phyloP scores from a whole-genome alignment of 306 rosid species.

The Echinosophora koreensis region DNA sequence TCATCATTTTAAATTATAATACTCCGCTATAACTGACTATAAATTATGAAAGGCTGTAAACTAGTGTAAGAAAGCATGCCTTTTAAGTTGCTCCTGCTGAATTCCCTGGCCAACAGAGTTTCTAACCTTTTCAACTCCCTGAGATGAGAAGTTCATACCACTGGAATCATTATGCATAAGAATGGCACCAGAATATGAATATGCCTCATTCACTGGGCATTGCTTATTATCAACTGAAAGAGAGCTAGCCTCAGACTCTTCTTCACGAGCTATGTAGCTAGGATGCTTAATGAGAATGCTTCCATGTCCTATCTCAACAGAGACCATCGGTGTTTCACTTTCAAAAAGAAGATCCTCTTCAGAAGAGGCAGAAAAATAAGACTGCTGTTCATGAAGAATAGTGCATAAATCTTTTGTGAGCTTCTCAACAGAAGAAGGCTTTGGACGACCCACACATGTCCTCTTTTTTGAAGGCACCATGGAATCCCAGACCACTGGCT shows the following conservation, averaged over 20 bases:
- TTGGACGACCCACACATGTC: constrained; percentile 85
- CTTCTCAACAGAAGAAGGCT: constrained; percentile 91
- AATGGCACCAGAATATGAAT: constrained; percentile 63
- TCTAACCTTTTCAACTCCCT: constrained; percentile 62
- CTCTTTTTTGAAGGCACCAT: constrained; percentile 93
- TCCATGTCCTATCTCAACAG: constrained; percentile 99
- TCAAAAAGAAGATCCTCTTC: constrained; percentile 93
- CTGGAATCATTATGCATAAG: constrained; percentile 52
- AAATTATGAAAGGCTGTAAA: constrained; percentile 26
- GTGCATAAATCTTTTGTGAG: constrained; percentile 91
- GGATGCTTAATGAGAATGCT: constrained; percentile 97
- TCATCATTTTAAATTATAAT: constrained; percentile 24
- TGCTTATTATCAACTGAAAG: constrained; percentile 84
- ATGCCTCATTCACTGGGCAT: constrained; percentile 64
- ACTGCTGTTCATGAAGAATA: constrained; percentile 91
- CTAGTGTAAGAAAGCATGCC: constrained; percentile 58
- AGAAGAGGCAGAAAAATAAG: constrained; percentile 87
- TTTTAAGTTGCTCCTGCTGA: constrained; percentile 67
- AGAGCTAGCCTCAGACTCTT: constrained; percentile 99
- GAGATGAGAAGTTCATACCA: constrained; percentile 50
- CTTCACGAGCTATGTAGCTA: constrained; percentile 80
- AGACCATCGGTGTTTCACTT: constrained; percentile 92
- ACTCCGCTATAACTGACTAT: constrained; percentile 10
- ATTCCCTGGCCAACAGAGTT: constrained; percentile 59
- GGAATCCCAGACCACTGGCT: constrained; percentile 90